Evolutionary conservation across 257 asterid genomes (phyloP).

Genomic region (Salvia miltiorrhiza): DNA sequence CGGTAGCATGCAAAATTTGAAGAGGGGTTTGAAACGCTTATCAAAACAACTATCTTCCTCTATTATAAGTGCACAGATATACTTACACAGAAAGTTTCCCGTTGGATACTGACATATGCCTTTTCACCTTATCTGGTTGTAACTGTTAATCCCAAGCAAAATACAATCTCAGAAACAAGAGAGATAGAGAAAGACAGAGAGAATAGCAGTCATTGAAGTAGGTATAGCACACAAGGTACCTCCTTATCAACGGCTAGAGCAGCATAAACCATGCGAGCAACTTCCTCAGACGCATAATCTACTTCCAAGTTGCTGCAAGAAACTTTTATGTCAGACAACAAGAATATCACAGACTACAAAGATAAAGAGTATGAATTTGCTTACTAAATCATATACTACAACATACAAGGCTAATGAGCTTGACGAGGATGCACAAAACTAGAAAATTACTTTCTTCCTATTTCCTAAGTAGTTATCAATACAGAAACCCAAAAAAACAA

Average conservation of each 20-base stretch:
- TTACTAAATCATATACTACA: not conserved
- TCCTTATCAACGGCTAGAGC: slow-evolving; percentile 83
- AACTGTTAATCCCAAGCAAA: slow-evolving; percentile 50
- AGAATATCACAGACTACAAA: not conserved
- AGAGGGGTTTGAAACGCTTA: not conserved
- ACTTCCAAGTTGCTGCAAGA: slow-evolving; percentile 75
- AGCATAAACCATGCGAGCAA: slow-evolving; percentile 58
- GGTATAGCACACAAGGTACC: slow-evolving; percentile 34
- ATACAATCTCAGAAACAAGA: not conserved
- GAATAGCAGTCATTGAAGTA: not conserved
- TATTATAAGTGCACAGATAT: not conserved
- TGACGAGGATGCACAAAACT: not conserved
- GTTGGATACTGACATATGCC: slow-evolving; percentile 52
- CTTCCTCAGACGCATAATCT: slow-evolving; percentile 60
- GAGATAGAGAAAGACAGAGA: not conserved
- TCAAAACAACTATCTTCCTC: not conserved
- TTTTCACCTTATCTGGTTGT: slow-evolving; percentile 89
- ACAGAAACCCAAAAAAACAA: not conserved
- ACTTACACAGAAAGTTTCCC: slow-evolving; percentile 83
- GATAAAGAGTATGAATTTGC: not conserved
- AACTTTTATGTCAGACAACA: slow-evolving; percentile 1
- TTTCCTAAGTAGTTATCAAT: not conserved
- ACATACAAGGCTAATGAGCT: not conserved
- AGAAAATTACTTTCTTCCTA: not conserved
- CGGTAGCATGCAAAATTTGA: not conserved